These are phyloP conservation scores for Scheffersomyces titani DNA, from an alignment of 1,139 yeast species.

Conservation along the genomic window DNA sequence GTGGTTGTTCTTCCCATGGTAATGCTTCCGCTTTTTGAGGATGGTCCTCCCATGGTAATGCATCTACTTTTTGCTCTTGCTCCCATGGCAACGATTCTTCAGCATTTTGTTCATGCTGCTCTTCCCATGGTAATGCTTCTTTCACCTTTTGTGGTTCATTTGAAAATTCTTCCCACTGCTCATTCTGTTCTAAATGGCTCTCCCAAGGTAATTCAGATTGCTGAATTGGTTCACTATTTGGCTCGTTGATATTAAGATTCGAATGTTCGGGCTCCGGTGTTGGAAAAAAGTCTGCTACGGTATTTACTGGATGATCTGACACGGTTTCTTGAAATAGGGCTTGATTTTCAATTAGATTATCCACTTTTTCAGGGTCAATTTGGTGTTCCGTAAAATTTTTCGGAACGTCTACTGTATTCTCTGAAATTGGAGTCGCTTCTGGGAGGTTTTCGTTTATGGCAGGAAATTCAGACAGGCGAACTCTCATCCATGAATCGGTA, in stretches of 20 bases:
- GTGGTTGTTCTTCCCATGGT: conserved; percentile 12
- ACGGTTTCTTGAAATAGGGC: neutral
- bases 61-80: neutral
- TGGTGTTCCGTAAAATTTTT: neutral
- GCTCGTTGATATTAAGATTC: neutral
- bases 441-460: neutral
- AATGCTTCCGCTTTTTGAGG: conserved; percentile 1
- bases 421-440: neutral
- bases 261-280: neutral
- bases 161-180: too few species aligned
- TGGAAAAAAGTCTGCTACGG: neutral
- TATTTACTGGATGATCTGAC: neutral
- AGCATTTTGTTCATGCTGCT: too few species aligned
- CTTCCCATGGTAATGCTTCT: conserved; percentile 6
- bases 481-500: neutral
- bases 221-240: neutral
- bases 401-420: neutral
- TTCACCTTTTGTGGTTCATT: too few species aligned
- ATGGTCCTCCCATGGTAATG: conserved; percentile 3
- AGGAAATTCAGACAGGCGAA: neutral
- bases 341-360: too few species aligned
- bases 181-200: neutral
- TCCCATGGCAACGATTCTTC: conserved; percentile 6
- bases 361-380: neutral
- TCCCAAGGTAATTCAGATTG: neutral